A percentile compares a stretch with the other conserved stretches of the same genome.
These are phyloP conservation scores for Haberlea rhodopensis DNA, from an alignment of 257 asterid species.

Conservation along the genomic window DNA sequence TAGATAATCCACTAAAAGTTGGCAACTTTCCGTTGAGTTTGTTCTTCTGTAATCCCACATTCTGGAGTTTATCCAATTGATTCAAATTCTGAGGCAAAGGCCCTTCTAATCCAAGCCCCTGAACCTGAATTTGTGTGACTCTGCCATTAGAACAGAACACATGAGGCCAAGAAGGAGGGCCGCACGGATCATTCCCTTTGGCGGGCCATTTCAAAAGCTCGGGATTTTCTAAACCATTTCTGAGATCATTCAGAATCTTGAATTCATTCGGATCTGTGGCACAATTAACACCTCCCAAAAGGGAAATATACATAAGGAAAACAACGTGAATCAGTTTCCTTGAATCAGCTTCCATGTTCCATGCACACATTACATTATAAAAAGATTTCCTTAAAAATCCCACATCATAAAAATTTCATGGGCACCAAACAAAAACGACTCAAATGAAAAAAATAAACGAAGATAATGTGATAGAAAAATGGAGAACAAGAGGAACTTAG, in stretches of 20 bases:
- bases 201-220: constrained; percentile 72
- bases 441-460: no score
- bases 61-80: constrained; percentile 49
- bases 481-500: constrained; percentile 26
- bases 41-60: constrained; percentile 73
- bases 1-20: constrained; percentile 62
- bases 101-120: constrained; percentile 63
- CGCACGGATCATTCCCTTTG: constrained; percentile 68
- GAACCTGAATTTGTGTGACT: constrained; percentile 84
- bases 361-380: constrained; percentile 21
- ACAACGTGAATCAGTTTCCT: constrained; percentile 27
- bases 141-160: constrained; percentile 64
- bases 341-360: constrained; percentile 31
- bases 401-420: no score
- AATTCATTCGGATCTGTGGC: constrained; percentile 60
- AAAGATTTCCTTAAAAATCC: constrained; percentile 30
- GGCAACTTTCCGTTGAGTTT: constrained; percentile 57
- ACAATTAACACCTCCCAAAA: constrained; percentile 35
- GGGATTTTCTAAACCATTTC: constrained; percentile 56
- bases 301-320: constrained; percentile 19
- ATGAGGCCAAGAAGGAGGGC: constrained; percentile 80
- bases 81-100: constrained; percentile 65
- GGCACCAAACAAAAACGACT: no score
- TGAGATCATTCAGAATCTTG: constrained; percentile 55
- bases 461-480: constrained; percentile 15